These are phyloP conservation scores for Cenchrus purpureus DNA, from an alignment of 176 grass and related monocot species.

Conservation along the genomic window DNA sequence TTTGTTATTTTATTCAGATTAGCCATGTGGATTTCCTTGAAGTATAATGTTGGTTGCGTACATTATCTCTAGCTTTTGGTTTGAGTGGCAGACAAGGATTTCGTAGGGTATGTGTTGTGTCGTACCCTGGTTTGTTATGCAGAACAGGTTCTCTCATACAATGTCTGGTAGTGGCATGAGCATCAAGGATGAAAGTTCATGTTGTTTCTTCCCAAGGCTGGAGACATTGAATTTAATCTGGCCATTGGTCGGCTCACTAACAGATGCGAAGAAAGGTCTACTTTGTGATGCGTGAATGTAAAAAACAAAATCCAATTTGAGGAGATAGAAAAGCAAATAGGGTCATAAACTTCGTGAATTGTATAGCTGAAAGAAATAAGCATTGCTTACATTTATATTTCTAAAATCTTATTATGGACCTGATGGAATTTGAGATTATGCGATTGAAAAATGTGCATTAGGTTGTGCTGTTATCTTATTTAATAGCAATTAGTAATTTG, in stretches of 20 bases:
- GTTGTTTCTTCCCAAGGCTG: not conserved
- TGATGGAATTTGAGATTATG: not conserved
- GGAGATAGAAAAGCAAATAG: not conserved
- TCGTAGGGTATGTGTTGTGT: not conserved
- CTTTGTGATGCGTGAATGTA: not conserved
- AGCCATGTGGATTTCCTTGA: not conserved
- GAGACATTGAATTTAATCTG: not conserved
- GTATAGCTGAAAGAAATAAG: not conserved
- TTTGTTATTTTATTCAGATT: slow-evolving; percentile 5
- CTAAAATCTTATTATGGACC: not conserved
- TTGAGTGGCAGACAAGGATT: not conserved
- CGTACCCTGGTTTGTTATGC: not conserved
- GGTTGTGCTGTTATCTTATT: not conserved
- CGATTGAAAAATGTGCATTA: slow-evolving; percentile 10
- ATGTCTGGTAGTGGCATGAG: not conserved
- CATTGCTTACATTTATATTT: not conserved
- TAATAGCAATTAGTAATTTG: slow-evolving; percentile 7
- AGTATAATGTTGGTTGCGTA: not conserved
- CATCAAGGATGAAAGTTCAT: slow-evolving; percentile 20
- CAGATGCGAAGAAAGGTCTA: not conserved
- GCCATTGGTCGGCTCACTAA: not conserved
- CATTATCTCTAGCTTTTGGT: not conserved
- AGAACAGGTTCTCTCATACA: not conserved
- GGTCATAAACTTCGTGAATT: not conserved
- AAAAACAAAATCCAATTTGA: no score